Conservation (phyloP, 2,329 filamentous ascomycete species). For the Dothistroma pini region DNA sequence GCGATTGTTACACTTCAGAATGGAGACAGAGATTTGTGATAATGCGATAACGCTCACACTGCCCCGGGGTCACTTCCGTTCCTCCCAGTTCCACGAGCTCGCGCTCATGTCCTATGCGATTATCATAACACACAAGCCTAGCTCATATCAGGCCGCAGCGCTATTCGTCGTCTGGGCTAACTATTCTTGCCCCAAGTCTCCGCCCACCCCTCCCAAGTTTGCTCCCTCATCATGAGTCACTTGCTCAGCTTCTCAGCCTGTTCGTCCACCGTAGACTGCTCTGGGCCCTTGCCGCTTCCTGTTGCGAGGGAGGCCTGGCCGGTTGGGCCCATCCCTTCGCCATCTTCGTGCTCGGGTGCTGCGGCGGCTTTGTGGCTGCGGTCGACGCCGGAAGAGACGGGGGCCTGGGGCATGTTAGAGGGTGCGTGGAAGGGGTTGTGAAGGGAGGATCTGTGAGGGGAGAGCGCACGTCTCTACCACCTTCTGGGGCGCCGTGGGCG, state of each 20-base stretch:
- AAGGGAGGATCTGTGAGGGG: neutral
- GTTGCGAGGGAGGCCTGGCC: slow-evolving; percentile 8
- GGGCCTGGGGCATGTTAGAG: slow-evolving; percentile 11
- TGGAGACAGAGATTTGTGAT: too few relatives aligned
- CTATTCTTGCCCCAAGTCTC: neutral
- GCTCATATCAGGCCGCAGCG: neutral
- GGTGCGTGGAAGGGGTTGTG: too few relatives aligned
- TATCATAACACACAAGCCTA: neutral
- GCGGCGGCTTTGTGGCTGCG: slow-evolving; percentile 40
- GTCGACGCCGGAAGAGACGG: slow-evolving; percentile 29
- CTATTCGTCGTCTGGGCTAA: neutral
- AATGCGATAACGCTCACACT: too few relatives aligned
- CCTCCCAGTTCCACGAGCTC: neutral
- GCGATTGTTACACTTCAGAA: too few relatives aligned
- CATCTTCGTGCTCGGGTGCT: slow-evolving; percentile 39
- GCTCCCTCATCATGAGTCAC: slow-evolving; percentile 6
- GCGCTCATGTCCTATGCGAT: neutral
- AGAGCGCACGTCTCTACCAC: slow-evolving; percentile 33
- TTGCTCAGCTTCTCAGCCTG: slow-evolving; percentile 19
- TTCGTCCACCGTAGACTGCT: slow-evolving; percentile 17
- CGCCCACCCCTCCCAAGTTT: slow-evolving; percentile 1
- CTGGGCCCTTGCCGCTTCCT: slow-evolving; percentile 19
- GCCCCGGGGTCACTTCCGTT: neutral
- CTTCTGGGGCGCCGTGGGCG: slow-evolving; percentile 34
- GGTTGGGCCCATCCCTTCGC: slow-evolving; percentile 26